Base-by-base conservation (phyloP, 2,329 filamentous ascomycete species). In the Trichoderma atrobrunneum region DNA sequence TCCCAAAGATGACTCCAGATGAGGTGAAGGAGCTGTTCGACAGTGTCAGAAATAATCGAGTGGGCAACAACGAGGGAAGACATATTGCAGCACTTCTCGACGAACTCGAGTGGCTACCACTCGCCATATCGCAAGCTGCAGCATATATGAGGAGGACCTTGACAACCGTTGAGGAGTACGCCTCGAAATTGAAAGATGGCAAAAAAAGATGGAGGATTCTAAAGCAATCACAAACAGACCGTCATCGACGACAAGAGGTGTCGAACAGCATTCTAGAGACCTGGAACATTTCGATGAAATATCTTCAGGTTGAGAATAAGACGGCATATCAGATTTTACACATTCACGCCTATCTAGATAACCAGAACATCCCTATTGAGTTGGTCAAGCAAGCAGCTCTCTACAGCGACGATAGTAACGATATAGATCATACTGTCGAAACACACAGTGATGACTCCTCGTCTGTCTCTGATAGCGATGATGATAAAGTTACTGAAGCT, bases 261-360 rank as follows among this genome's bases (percentile, higher is more conserved):
- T 74, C 78, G 0, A 82, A 82, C 59, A 82, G 78, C 56, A 70
- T 82, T 1, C 73, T 82, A 24, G 68, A 78, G 60, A 82, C 80
- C 3, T 82, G 77, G 80, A 67, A 60, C 7, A 79, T 80, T 34
- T 82, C 80, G 1, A 78, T 82, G 54, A 74, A 76, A 10, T 76
- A 71, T 5, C 75, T 83, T n/a, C 71, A 63, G 8, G 43, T 74
- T 59, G 78, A 80, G 26, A 79, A 30, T 10, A n/a, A 65, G 21
- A 36, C 32, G 11, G 24, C 60, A 5, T 18, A 75, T 71, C n/a
- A 76, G 26, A 79, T 82, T 16, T 74, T 83, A 0, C 74, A 78
- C 8, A 73, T 76, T 0, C 68, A 82, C 3, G 77, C 80, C 0
- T 82, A 78, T 59, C 16, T 81, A 3, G 78, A 82, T 51, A 78